Evolutionary conservation across 2,329 filamentous ascomycete genomes (phyloP).

Genomic region (Thielaviopsis punctulata): DNA sequence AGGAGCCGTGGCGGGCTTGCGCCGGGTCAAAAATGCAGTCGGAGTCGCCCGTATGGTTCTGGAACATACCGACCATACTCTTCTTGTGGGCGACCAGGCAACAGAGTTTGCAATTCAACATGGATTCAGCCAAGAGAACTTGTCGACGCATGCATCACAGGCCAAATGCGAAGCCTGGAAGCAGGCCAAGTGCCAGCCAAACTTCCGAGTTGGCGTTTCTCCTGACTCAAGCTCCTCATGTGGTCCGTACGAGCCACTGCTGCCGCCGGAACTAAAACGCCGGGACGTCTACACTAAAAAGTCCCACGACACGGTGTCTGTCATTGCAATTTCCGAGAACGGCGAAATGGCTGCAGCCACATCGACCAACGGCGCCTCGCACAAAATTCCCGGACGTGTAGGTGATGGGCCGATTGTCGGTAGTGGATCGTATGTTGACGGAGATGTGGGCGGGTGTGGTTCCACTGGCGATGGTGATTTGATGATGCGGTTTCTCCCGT

Average conservation of each 20-base stretch:
- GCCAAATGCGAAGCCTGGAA: conserved; percentile 28
- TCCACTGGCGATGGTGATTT: conserved; percentile 40
- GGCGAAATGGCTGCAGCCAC: conserved; percentile 36
- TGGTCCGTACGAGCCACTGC: conserved; percentile 28
- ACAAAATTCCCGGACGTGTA: conserved; percentile 37
- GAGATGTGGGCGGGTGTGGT: conserved; percentile 35
- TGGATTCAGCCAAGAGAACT: conserved; percentile 29
- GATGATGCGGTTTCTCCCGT: conserved; percentile 40
- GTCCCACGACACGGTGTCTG: conserved; percentile 37
- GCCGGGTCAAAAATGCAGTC: conserved; percentile 30
- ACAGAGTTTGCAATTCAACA: conserved; percentile 34
- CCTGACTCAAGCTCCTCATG: conserved; percentile 27
- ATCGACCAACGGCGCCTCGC: conserved; percentile 36
- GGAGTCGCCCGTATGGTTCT: conserved; percentile 33
- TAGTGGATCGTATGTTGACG: conserved; percentile 37
- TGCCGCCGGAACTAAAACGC: background rate
- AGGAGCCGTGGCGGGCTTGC: conserved; percentile 34
- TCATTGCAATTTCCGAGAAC: conserved; percentile 27
- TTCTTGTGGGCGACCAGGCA: conserved; percentile 35
- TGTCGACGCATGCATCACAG: conserved; percentile 25
- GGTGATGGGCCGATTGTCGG: conserved; percentile 38
- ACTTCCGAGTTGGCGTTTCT: conserved; percentile 30
- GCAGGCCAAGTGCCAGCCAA: conserved; percentile 27
- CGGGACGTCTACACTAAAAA: background rate
- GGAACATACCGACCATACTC: conserved; percentile 32